A percentile compares a stretch with the other conserved stretches of the same genome.
Evolutionary conservation across 371 early-diverging fungal genomes (phyloP).

Genomic region (Mucor mucedo): DNA sequence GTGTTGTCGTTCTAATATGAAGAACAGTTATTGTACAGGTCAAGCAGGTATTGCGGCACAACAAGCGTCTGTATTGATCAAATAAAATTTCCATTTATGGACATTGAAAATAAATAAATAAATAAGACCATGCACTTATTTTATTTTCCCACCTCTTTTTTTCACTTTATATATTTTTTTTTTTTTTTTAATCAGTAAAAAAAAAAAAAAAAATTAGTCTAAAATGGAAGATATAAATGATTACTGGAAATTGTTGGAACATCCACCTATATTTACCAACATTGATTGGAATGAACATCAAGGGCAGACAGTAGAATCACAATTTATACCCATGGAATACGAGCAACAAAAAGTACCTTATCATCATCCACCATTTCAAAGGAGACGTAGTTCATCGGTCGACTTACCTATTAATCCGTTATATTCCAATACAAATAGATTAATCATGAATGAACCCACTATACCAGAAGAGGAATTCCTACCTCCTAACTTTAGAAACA

Average conservation of each 20-base stretch:
- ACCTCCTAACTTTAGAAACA: background rate
- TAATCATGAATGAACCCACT: conserved; percentile 14
- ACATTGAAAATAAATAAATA: background rate
- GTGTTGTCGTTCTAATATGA: conserved; percentile 84
- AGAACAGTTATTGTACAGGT: conserved; percentile 86
- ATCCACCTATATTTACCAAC: conserved; percentile 26
- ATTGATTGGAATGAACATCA: conserved; percentile 28
- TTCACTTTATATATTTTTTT: background rate
- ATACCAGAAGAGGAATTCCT: conserved; percentile 26
- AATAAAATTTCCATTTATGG: conserved; percentile 13
- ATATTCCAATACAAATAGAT: conserved; percentile 23
- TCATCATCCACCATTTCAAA: conserved; percentile 30
- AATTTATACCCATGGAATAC: conserved; percentile 21
- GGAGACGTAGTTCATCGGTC: conserved; percentile 38
- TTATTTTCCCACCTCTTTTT: conserved; percentile 1
- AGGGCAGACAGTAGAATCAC: background rate
- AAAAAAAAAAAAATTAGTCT: background rate
- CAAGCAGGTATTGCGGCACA: conserved; percentile 79
- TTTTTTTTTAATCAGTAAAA: conserved; percentile 1
- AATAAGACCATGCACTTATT: background rate
- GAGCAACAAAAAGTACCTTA: conserved; percentile 22
- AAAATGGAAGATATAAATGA: conserved; percentile 30
- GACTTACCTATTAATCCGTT: conserved; percentile 36
- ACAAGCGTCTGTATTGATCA: conserved; percentile 37
- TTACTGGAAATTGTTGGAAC: conserved; percentile 20